Evolutionary conservation across 306 rosid genomes (phyloP), one percentile per base, ranked within the genome.

Genomic region (Arachis hypogaea): DNA sequence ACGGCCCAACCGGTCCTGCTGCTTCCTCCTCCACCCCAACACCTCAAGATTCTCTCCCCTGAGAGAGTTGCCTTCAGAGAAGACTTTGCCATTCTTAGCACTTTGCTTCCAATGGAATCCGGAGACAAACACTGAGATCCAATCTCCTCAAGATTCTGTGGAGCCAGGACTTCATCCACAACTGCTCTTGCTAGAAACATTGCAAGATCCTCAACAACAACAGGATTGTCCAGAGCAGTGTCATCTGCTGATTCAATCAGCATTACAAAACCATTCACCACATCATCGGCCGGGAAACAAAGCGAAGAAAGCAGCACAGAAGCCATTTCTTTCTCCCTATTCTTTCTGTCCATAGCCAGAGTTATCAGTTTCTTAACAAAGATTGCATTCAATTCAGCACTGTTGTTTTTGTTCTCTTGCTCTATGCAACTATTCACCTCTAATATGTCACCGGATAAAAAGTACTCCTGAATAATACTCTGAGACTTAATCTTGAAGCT

Each of bases 11-110:
- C 96, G 3, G 84, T 84, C 55, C 78, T 73, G 59, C 90, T 83
- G 62, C 86, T 80, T 54, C 92, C 92, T 1, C 90, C 96, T 12
- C 92, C 96, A 10, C 96, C 96, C 96, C 96, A 89, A 78, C 92
- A 89, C 66, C 96, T 83, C 51, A 87, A 57, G 54, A 89, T 87
- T 40, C 92, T 57, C 76, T 89, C 92, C 9, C 96, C 96, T 0
- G 96, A 84, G 7, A 85, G 86, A 30, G 84, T 78, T 7, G 90
- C 96, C 62, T 87, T 84, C 7, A 89, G 86, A 62, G 84, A 78
- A 71, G 96, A 82, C 73, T 76, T 87, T 0, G 86, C 83, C 96
- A 89, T 89, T 74, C 56, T 82, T 57, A 87, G 85, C 3, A 85
- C 91, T 65, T 82, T 84, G 76, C 69, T 77, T 33, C 96, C 90